Conservation (phyloP, 2,329 filamentous ascomycete species). For the Epichloe festucae region DNA sequence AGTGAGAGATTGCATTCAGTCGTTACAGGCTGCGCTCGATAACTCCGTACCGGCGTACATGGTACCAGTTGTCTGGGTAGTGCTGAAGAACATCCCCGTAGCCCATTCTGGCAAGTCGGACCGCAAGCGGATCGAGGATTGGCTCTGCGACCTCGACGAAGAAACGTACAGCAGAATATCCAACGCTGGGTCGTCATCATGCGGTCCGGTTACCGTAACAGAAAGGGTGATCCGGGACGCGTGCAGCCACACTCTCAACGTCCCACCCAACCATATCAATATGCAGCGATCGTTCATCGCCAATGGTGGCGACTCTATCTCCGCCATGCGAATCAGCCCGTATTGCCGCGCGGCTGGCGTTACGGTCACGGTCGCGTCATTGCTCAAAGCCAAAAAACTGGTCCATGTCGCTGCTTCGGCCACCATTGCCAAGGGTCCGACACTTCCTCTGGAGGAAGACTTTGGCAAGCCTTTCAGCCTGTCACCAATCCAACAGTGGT, state of each 20-base stretch:
- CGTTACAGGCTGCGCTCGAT: not conserved
- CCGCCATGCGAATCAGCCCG: constrained; percentile 5
- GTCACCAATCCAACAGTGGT: constrained; percentile 7
- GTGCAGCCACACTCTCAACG: constrained; percentile 4
- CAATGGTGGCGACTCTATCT: constrained; percentile 7
- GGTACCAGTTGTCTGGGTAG: not conserved
- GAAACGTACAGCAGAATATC: not conserved
- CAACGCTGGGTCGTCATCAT: not conserved
- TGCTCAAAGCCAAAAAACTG: not conserved
- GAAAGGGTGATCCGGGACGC: constrained; percentile 4
- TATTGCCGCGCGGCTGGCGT: constrained; percentile 1
- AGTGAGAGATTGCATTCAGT: not conserved
- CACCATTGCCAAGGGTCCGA: not conserved
- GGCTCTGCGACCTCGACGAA: constrained; percentile 1
- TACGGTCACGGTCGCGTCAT: not conserved
- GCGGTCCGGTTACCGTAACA: not conserved
- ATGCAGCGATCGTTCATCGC: constrained; percentile 6
- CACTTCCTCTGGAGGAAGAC: not conserved
- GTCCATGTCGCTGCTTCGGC: not conserved
- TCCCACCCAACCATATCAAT: constrained; percentile 1
- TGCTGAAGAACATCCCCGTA: not conserved
- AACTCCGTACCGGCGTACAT: not conserved
- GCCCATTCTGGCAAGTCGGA: not conserved
- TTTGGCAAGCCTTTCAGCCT: constrained; percentile 1
- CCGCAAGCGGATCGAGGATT: not conserved